Percentiles rank a stretch among this genome's conserved stretches.
phyloP scores from a whole-genome alignment of 805 yeast species.

The Kazachstania martiniae region DNA sequence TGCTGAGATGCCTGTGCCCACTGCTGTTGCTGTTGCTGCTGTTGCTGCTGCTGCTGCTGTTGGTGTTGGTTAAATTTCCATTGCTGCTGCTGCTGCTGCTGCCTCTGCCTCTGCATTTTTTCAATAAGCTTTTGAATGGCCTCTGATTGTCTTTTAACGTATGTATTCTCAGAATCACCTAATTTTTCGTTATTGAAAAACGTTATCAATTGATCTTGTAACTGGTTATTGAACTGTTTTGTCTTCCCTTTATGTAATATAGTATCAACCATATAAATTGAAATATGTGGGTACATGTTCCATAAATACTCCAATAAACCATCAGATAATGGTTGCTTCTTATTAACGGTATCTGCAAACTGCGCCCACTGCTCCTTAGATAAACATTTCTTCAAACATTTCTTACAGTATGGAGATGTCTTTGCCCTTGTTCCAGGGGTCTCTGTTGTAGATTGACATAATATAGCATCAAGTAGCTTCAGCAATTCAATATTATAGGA shows the following conservation, averaged over 20 bases:
- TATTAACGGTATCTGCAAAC: slow-evolving; percentile 5
- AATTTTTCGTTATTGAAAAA: slow-evolving; percentile 17
- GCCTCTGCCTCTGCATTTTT: slow-evolving; percentile 24
- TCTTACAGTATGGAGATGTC: slow-evolving; percentile 10
- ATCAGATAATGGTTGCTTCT: slow-evolving; percentile 9
- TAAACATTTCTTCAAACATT: slow-evolving; percentile 11
- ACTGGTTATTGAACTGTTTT: slow-evolving; percentile 2
- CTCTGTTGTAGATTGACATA: slow-evolving; percentile 17
- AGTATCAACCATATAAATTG: slow-evolving; percentile 15
- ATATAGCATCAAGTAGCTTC: slow-evolving; percentile 9
- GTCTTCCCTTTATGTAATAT: slow-evolving; percentile 7
- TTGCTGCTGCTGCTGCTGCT: slow-evolving; percentile 37
- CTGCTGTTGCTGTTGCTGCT: slow-evolving; percentile 31
- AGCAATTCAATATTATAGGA: slow-evolving; percentile 8
- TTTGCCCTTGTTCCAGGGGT: neutral
- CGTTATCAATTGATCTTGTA: slow-evolving; percentile 12
- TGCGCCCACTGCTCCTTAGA: slow-evolving; percentile 8
- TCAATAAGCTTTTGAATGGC: slow-evolving; percentile 20
- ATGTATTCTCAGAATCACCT: slow-evolving; percentile 9
- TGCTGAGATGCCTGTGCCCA: slow-evolving; percentile 17
- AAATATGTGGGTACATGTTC: slow-evolving; percentile 21
- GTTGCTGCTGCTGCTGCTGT: slow-evolving; percentile 27
- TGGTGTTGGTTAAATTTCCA: slow-evolving; percentile 28
- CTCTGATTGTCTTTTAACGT: slow-evolving; percentile 25
- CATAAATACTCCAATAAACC: slow-evolving; percentile 16